These are phyloP conservation scores for Hygrophorus russula DNA, from an alignment of 768 basidiomycete genomes.

Conservation along the genomic window DNA sequence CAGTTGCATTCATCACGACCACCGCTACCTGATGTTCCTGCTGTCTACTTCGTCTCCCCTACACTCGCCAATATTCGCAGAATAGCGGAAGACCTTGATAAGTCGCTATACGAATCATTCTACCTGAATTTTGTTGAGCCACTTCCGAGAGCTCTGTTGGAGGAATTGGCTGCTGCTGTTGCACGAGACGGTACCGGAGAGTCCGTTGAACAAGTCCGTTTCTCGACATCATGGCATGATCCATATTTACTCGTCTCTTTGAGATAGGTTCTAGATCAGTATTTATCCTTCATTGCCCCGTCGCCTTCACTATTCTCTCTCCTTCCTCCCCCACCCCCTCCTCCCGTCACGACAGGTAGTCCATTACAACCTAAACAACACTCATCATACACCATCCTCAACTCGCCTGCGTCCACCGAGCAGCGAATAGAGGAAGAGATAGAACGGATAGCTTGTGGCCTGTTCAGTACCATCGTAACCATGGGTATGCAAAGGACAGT, in stretches of 20 bases:
- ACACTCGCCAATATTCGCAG: conserved; percentile 77
- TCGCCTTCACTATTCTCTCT: conserved; percentile 90
- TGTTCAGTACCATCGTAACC: conserved; percentile 87
- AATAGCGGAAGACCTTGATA: conserved; percentile 89
- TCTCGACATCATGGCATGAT: conserved; percentile 10
- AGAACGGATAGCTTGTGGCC: conserved; percentile 79
- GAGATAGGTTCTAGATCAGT: conserved; percentile 82
- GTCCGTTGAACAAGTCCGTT: conserved; percentile 61
- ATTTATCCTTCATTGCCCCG: conserved; percentile 91
- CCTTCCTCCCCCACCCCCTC: conserved; percentile 37
- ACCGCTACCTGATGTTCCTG: conserved; percentile 88
- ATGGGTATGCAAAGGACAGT: conserved; percentile 40
- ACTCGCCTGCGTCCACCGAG: conserved; percentile 84
- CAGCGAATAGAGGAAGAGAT: conserved; percentile 88
- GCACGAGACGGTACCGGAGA: conserved; percentile 78
- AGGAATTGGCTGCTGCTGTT: conserved; percentile 85
- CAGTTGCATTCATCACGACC: conserved; percentile 88
- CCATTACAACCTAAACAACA: conserved; percentile 24
- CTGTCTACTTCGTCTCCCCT: conserved; percentile 92
- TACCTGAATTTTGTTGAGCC: conserved; percentile 95
- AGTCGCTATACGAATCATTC: conserved; percentile 83
- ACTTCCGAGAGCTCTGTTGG: conserved; percentile 75
- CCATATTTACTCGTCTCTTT: conserved; percentile 8
- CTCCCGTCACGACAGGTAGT: conserved; percentile 21
- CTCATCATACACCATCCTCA: conserved; percentile 78